Percentiles rank a stretch among this genome's conserved stretches.
These are phyloP conservation scores for Parastagonospora avenae DNA, from an alignment of 2,329 filamentous ascomycete species.

Conservation along the genomic window DNA sequence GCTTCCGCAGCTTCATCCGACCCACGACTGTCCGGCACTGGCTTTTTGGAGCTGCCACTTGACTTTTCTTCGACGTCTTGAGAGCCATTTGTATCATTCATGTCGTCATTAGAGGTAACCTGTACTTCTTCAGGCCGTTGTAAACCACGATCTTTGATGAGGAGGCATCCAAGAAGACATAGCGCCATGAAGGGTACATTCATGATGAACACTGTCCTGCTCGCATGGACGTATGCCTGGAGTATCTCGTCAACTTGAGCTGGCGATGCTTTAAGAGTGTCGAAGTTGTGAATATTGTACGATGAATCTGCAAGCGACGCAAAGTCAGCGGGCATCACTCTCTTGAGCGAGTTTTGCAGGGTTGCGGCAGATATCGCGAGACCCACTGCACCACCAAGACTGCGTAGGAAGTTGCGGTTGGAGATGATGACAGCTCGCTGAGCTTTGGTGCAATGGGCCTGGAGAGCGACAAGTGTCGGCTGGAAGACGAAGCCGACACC, in stretches of 20 bases:
- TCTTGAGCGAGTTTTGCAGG: constrained; percentile 22
- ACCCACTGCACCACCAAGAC: constrained; percentile 63
- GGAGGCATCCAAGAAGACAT: constrained; percentile 57
- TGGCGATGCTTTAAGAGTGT: constrained; percentile 8
- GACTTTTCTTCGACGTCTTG: not conserved
- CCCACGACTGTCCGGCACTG: too few relatives aligned
- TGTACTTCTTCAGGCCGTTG: constrained; percentile 32
- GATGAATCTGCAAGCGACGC: constrained; percentile 10
- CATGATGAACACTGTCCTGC: constrained; percentile 61
- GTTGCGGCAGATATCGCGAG: constrained; percentile 53
- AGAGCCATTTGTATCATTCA: too few relatives aligned
- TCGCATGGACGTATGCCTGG: constrained; percentile 60
- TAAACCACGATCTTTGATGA: constrained; percentile 57
- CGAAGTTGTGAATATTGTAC: constrained; percentile 18
- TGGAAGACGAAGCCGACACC: constrained; percentile 59
- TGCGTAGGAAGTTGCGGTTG: constrained; percentile 66
- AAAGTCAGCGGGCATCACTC: constrained; percentile 17
- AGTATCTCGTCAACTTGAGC: constrained; percentile 46
- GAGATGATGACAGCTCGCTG: constrained; percentile 67
- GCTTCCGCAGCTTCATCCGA: too few relatives aligned
- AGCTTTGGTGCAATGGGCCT: constrained; percentile 56
- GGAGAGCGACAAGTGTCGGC: constrained; percentile 61
- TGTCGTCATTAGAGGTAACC: not conserved
- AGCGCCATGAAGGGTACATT: constrained; percentile 60
- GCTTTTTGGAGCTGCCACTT: too few relatives aligned